Evolutionary conservation across 768 basidiomycete genomes (phyloP).

Genomic region (Suillus hirtellus): DNA sequence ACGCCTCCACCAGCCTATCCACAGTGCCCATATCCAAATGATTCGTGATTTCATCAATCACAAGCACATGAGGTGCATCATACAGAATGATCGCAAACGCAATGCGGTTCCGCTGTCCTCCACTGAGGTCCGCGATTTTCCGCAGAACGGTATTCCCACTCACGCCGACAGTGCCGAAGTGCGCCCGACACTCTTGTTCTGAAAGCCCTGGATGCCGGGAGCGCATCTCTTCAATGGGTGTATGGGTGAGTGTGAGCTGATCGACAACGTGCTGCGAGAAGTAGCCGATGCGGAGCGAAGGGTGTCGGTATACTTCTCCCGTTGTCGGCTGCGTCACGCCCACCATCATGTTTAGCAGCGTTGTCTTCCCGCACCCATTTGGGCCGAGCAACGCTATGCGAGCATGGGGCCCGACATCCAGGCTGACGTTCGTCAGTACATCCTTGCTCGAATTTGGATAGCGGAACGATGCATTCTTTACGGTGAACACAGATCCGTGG

Average conservation of each 20-base stretch:
- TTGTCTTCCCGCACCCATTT: conserved; percentile 43
- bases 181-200: conserved; percentile 32
- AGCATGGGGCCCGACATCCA: conserved; percentile 40
- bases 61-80: conserved; percentile 50
- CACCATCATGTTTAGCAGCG: conserved; percentile 49
- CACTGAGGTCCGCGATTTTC: conserved; percentile 26
- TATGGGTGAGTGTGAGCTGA: conserved; percentile 32
- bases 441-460: conserved; percentile 31
- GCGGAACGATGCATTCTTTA: conserved; percentile 34
- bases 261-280: conserved; percentile 67
- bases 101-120: conserved; percentile 37
- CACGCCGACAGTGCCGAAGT: conserved; percentile 16
- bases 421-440: conserved; percentile 32
- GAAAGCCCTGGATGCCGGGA: conserved; percentile 29
- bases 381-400: conserved; percentile 45
- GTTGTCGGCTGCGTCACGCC: conserved; percentile 40
- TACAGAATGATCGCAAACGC: conserved; percentile 58
- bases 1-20: conserved; percentile 50
- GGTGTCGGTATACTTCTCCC: conserved; percentile 54
- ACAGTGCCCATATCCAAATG: conserved; percentile 68
- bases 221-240: conserved; percentile 28
- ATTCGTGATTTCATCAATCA: conserved; percentile 65
- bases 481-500: conserved; percentile 35
- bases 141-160: conserved; percentile 13
- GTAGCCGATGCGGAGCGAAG: conserved; percentile 55